A percentile compares a stretch with the other conserved stretches of the same genome.
phyloP scores from a whole-genome alignment of 371 early-diverging fungal species.

The Mucor lusitanicus region DNA sequence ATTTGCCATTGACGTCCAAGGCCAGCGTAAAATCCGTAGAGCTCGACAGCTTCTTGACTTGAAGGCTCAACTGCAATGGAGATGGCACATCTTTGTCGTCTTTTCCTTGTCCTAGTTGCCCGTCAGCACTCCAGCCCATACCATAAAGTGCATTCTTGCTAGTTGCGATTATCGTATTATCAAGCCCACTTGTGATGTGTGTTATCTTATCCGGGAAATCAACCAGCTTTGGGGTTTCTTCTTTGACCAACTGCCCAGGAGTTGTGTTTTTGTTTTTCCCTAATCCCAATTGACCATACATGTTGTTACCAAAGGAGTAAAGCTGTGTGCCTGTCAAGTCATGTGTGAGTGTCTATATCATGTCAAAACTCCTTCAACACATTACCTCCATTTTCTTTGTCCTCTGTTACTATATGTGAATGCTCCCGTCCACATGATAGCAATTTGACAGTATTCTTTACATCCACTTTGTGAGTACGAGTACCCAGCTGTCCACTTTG shows the following conservation, averaged over 20 bases:
- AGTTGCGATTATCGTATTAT: conserved; percentile 70
- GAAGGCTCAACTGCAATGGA: conserved; percentile 31
- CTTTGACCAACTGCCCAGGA: conserved; percentile 33
- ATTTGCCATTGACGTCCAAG: conserved; percentile 46
- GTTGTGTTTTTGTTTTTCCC: conserved; percentile 34
- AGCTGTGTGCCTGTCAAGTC: conserved; percentile 28
- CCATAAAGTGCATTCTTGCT: conserved; percentile 51
- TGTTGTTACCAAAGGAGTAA: conserved; percentile 69
- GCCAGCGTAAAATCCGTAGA: conserved; percentile 77
- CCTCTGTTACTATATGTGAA: conserved; percentile 52
- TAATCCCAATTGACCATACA: conserved; percentile 70
- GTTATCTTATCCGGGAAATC: conserved; percentile 32
- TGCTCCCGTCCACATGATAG: conserved; percentile 62
- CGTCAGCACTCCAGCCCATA: conserved; percentile 87
- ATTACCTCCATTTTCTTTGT: conserved; percentile 7
- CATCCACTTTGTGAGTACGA: not conserved
- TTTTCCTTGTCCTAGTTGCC: conserved; percentile 73
- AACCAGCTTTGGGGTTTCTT: conserved; percentile 20
- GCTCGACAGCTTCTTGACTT: conserved; percentile 57
- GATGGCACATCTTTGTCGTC: conserved; percentile 52
- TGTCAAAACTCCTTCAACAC: not conserved
- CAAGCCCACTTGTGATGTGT: conserved; percentile 72
- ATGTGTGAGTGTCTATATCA: not conserved
- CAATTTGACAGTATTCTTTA: conserved; percentile 7
- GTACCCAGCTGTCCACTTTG: conserved; percentile 44